phyloP scores from a whole-genome alignment of 192 early-diverging fungal genomes.

The Oehlia diaphana region DNA sequence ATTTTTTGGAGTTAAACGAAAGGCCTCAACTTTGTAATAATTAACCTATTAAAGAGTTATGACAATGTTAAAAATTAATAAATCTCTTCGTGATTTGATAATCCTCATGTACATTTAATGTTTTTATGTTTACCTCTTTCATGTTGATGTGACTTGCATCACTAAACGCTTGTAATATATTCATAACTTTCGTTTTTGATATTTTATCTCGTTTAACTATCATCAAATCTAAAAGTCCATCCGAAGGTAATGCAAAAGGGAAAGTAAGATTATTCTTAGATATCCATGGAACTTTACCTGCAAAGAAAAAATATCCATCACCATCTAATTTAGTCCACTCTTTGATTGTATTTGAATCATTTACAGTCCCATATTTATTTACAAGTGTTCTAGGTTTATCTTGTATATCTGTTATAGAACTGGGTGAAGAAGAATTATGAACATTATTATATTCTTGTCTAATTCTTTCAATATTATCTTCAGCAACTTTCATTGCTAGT shows the following conservation, averaged over 20 bases:
- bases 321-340: conserved; percentile 49
- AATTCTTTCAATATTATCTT: conserved; percentile 44
- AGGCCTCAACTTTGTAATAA: conserved; percentile 60
- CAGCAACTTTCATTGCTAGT: conserved; percentile 43
- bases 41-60: conserved; percentile 36
- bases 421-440: background rate
- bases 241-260: conserved; percentile 53
- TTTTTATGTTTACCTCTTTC: conserved; percentile 39
- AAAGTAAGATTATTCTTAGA: conserved; percentile 45
- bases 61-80: background rate
- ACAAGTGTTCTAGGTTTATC: conserved; percentile 25
- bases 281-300: conserved; percentile 52
- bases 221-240: conserved; percentile 53
- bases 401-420: conserved; percentile 14
- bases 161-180: conserved; percentile 43
- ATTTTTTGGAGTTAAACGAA: conserved; percentile 48
- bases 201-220: conserved; percentile 40
- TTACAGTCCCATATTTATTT: conserved; percentile 35
- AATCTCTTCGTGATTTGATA: too few species aligned
- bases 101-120: background rate
- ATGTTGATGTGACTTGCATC: conserved; percentile 48
- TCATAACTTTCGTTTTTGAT: conserved; percentile 33
- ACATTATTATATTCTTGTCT: conserved; percentile 33
- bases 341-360: conserved; percentile 34
- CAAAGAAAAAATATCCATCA: conserved; percentile 42